phyloP scores from a whole-genome alignment of 2,329 filamentous ascomycete genomes.

The Paradendryphiella salina region DNA sequence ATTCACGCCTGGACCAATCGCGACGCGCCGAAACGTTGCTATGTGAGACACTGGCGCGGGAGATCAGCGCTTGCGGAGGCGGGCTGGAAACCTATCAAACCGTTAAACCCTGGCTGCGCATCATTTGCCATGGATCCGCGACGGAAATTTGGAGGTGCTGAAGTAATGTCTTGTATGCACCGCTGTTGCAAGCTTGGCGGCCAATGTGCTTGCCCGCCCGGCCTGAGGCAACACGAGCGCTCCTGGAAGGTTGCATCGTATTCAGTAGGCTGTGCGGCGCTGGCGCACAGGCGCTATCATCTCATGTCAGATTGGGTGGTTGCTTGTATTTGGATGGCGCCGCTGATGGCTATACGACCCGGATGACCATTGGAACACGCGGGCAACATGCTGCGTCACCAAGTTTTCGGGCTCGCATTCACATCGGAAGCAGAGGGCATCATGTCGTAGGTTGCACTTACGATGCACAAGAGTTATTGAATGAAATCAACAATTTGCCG shows the following conservation, averaged over 20 bases:
- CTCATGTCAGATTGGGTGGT: background rate
- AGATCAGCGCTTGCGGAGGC: constrained; percentile 19
- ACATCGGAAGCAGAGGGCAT: too few species aligned
- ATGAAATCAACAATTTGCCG: too few species aligned
- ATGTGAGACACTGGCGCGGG: constrained; percentile 37
- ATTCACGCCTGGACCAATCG: constrained; percentile 26
- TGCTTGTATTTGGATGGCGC: constrained; percentile 1
- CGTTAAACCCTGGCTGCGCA: constrained; percentile 3
- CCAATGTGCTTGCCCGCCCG: background rate
- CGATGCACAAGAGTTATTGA: too few species aligned
- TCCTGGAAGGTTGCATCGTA: background rate
- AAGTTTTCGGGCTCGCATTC: too few species aligned
- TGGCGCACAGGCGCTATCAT: background rate
- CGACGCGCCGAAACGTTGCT: constrained; percentile 12
- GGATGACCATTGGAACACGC: background rate
- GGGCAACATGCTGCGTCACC: background rate
- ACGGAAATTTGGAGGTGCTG: background rate
- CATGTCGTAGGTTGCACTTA: too few species aligned
- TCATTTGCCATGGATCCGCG: background rate
- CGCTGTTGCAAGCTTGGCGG: constrained; percentile 1
- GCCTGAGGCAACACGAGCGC: background rate
- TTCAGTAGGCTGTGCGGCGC: background rate
- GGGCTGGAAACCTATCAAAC: constrained; percentile 23
- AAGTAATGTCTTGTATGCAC: background rate
- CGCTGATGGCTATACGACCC: constrained; percentile 1